These are phyloP conservation scores for Ulota crispa DNA, from an alignment of 225 moss, liverwort and hornwort genomes.

Conservation along the genomic window DNA sequence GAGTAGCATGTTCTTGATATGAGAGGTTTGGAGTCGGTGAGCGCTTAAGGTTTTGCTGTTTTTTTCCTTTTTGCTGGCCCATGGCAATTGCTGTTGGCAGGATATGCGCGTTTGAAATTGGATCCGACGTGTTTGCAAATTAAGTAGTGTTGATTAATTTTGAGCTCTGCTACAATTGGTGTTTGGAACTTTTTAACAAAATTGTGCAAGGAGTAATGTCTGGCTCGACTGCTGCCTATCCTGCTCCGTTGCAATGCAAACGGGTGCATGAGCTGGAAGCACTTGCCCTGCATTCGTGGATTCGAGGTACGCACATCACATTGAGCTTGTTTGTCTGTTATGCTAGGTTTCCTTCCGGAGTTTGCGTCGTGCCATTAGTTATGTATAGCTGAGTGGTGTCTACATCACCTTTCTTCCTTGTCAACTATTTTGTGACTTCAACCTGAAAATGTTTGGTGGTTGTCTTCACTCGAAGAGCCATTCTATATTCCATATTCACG, in stretches of 20 bases:
- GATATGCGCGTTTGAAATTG: background rate
- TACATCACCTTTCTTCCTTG: background rate
- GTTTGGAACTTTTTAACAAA: background rate
- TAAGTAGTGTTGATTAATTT: background rate
- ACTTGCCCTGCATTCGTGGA: background rate
- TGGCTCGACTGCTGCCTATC: background rate
- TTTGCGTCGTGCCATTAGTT: background rate
- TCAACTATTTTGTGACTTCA: background rate
- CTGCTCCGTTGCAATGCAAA: background rate
- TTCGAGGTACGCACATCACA: background rate
- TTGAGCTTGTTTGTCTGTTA: background rate
- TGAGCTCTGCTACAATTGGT: background rate
- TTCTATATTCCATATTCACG: too few relatives aligned
- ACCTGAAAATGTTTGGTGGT: too few relatives aligned
- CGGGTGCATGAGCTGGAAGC: background rate
- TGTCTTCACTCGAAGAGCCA: too few relatives aligned
- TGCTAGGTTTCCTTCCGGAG: background rate
- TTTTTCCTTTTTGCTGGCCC: background rate
- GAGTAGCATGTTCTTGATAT: background rate
- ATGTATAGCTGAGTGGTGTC: background rate
- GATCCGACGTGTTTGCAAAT: background rate
- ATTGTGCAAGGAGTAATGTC: background rate
- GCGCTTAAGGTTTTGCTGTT: background rate
- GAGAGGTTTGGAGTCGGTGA: background rate
- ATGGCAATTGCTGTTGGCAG: background rate